phyloP scores from a whole-genome alignment of 1,284 basidiomycete species.

The Thelephora terrestris region DNA sequence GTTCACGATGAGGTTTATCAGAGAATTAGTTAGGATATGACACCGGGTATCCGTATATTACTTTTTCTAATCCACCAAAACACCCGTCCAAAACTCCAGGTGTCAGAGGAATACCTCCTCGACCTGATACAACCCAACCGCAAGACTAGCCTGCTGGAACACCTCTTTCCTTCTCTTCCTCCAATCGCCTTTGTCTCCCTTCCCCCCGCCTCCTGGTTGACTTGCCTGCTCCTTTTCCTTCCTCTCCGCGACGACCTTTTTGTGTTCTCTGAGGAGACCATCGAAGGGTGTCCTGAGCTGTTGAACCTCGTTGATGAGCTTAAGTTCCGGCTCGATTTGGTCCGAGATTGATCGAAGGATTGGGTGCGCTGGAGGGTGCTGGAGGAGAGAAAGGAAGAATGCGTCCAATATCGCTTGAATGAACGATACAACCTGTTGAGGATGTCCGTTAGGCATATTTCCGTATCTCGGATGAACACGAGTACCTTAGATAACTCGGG shows the following conservation, averaged over 20 bases:
- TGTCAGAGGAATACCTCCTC: constrained; percentile 53
- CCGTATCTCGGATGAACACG: background rate
- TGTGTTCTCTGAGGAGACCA: constrained; percentile 45
- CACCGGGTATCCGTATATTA: too few species aligned
- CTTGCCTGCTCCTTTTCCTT: background rate
- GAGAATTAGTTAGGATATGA: too few species aligned
- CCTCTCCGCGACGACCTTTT: constrained; percentile 31
- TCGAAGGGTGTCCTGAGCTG: constrained; percentile 49
- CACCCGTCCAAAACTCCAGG: too few species aligned
- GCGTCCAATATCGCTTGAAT: constrained; percentile 57
- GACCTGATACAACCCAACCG: constrained; percentile 56
- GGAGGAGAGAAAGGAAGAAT: constrained; percentile 53
- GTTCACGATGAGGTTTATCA: background rate
- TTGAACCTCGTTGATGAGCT: constrained; percentile 37
- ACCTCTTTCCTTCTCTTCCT: constrained; percentile 41
- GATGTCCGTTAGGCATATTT: background rate
- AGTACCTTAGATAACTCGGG: constrained; percentile 44
- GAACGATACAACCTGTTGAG: constrained; percentile 42
- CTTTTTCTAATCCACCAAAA: too few species aligned
- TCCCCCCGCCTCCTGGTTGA: constrained; percentile 7
- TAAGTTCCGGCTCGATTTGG: constrained; percentile 44
- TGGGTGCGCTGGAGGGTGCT: constrained; percentile 44
- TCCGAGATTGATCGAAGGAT: constrained; percentile 38
- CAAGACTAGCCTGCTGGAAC: constrained; percentile 40
- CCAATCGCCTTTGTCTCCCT: constrained; percentile 38